Base-by-base conservation (phyloP, 164 flowering plant species). In the Sextonia rubra region DNA sequence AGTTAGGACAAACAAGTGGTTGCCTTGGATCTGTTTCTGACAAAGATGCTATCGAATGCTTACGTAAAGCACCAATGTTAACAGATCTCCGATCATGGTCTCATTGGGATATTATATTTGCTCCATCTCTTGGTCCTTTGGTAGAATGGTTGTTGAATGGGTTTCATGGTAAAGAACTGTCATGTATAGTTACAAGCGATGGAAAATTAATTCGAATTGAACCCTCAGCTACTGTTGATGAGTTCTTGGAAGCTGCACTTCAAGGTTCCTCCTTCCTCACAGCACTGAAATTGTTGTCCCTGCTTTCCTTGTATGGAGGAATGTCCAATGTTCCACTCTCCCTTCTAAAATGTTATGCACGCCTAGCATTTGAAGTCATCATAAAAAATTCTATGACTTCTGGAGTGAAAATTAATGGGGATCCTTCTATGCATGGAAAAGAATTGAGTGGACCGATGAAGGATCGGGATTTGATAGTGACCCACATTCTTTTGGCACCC, bases 91-190 rank as follows among this genome's bases (percentile, higher is more conserved):
- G 68, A 32, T 73, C 77, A 22, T 96, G 99, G 98, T 87, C 91
- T 8, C 99, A 91, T 74, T 96, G 99, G 99, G 97, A 93, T 76
- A 65, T 80, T 68, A 27, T 82, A 64, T 96, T 82, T 87, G 93
- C 91, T 76, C 99, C 99, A 6, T 84, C 90, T 2, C 88, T 96
- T 70, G 99, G 98, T 64, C 87, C 99, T 74, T 87, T 96, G 68
- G 44, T 87, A 68, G 83, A 74, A 67, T 96, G 97, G 94, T 79
- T 96, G 80, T 71, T 85, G 75, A 85, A 69, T 76, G 94, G 86
- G 75, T 92, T 81, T 32, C 83, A 74, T 71, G 78, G 67, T 25
- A 86, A 84, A 75, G 91, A 90, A 58, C 77, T 96, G 29, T 73
- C 83, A 65, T 93, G 93, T 79, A 76, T 96, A 75, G 85, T 87